Evolutionary conservation across 176 grass and related monocot species (phyloP), one percentile per base, ranked within the genome.

Genomic region (Elymus sibiricus): DNA sequence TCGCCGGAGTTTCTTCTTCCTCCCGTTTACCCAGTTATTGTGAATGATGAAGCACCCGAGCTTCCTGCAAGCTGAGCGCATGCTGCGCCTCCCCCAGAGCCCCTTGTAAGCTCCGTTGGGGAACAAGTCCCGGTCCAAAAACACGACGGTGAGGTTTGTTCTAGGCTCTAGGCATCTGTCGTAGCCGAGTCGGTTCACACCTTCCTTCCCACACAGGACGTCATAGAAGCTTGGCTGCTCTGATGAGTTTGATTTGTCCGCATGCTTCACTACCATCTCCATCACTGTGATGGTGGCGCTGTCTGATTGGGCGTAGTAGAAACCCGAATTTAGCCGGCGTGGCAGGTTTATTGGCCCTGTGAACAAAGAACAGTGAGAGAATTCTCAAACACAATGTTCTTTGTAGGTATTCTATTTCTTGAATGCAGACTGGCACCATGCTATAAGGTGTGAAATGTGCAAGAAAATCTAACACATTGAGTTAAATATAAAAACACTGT

Each of bases 171-270:
- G 43, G 78, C 97, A 98, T 71, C 13, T 86, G 76, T 91, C 25
- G 2, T 90, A 25, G 19, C 88, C n/a, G n/a, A 86, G 28, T 43
- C 94, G 61, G 71, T 95, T 90, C 7, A 28, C 38, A 12, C 97
- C 97, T 5, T 76, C 80, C 77, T 95, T 68, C 7, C 97, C 97
- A 4, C 97, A 98, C 61, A 98, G 35, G 62, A 94, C 67, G 42
- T 98, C 97, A 38, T 95, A 98, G 60, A 95, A 95, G 79, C 97
- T 98, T 43, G 97, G 97, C 35, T 98, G 97, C 70, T 98, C 97
- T 5, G 97, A 95, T 56, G 88, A 64, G 29, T 78, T 74, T 6
- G 97, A 98, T 66, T 82, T 77, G 19, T 76, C 26, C 14, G 93
- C 94, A 27, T 98, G 97, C 26, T 88, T 74, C 55, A 98, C 93